Conservation (phyloP, 257 asterid species). For the Marsdenia floribunda region DNA sequence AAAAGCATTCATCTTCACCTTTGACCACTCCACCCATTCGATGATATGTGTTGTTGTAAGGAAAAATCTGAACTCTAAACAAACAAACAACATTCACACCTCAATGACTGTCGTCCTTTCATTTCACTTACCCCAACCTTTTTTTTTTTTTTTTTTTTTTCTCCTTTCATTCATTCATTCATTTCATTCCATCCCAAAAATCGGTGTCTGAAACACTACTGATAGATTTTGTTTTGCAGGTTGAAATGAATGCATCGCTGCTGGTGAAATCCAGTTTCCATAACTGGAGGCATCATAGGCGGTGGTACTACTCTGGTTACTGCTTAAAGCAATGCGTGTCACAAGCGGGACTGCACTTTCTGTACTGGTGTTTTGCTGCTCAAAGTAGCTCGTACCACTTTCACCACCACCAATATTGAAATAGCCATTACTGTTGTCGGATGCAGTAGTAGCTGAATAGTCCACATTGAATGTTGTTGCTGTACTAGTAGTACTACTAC, state of each 20-base stretch:
- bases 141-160: neutral
- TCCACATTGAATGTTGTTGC: constrained; percentile 32
- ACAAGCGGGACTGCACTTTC: neutral
- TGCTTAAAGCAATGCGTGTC: constrained; percentile 20
- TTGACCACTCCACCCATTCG: constrained; percentile 56
- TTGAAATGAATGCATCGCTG: constrained; percentile 28
- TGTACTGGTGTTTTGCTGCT: constrained; percentile 20
- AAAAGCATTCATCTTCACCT: constrained; percentile 20
- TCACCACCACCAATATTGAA: constrained; percentile 17
- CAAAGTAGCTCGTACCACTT: constrained; percentile 12
- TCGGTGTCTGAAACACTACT: constrained; percentile 38
- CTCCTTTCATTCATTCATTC: constrained; percentile 14
- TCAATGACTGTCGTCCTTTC: constrained; percentile 3
- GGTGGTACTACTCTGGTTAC: constrained; percentile 16
- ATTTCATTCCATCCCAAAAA: constrained; percentile 38
- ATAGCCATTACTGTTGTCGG: constrained; percentile 14
- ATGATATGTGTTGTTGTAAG: constrained; percentile 12
- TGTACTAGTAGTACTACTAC: neutral
- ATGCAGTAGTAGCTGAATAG: constrained; percentile 1
- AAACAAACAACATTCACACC: constrained; percentile 14
- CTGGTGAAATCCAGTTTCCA: constrained; percentile 35
- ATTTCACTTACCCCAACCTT: neutral
- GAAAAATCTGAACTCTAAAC: neutral
- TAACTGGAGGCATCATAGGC: constrained; percentile 20
- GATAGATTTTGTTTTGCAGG: constrained; percentile 32